Evolutionary conservation across 495 filamentous ascomycete species (phyloP).

Genomic region (Annulohypoxylon stygium): DNA sequence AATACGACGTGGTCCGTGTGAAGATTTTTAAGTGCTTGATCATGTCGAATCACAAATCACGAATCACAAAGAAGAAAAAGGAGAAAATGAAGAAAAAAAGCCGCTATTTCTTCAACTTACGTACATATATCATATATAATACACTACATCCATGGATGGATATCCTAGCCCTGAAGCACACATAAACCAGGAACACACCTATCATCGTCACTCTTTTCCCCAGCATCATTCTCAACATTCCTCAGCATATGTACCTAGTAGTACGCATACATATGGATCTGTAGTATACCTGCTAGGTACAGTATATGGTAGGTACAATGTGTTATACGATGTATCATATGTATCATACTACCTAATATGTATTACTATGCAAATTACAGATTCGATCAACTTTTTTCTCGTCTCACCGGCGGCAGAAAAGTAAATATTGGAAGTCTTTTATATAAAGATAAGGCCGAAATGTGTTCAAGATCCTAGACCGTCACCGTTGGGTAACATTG

Average conservation of each 20-base stretch:
- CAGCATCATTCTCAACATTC: conserved; percentile 12
- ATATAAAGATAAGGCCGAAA: conserved; percentile 39
- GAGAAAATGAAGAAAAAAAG: conserved; percentile 10
- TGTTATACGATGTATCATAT: not conserved
- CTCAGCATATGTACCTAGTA: not conserved
- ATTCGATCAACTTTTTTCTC: conserved; percentile 2
- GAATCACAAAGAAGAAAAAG: not conserved
- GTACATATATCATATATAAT: not conserved
- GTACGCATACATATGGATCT: too few species aligned
- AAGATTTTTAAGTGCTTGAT: conserved; percentile 28
- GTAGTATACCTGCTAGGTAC: not conserved
- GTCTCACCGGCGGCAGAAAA: conserved; percentile 5
- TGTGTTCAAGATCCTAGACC: conserved; percentile 23
- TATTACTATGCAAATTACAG: conserved; percentile 17
- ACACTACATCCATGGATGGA: not conserved
- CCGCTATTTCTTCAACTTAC: conserved; percentile 9
- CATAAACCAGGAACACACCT: not conserved
- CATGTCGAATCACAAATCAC: conserved; percentile 17
- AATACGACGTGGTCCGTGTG: conserved; percentile 41
- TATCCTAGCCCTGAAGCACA: not conserved
- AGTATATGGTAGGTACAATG: not conserved
- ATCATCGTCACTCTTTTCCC: not conserved
- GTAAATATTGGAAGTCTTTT: conserved; percentile 3
- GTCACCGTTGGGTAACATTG: conserved; percentile 43
- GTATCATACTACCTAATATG: not conserved